Percentiles rank a stretch among this genome's conserved stretches.
Evolutionary conservation across 305 asterid species (phyloP).

Genomic region (Fraxinus latifolia): DNA sequence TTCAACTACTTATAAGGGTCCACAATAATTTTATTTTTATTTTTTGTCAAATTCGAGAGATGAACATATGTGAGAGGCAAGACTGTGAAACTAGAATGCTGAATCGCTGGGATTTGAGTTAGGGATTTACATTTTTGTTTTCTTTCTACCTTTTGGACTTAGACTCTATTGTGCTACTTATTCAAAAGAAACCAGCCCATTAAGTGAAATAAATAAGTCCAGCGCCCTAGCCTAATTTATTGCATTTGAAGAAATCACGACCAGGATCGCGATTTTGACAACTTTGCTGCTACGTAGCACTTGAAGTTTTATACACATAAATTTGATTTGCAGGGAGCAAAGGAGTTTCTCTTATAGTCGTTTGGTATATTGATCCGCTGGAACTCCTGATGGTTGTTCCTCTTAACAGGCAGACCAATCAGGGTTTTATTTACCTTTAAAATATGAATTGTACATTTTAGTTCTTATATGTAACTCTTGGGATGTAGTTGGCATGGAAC

Average conservation of each 20-base stretch:
- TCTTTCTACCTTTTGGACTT: not conserved
- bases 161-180: not conserved
- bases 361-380: constrained; percentile 7
- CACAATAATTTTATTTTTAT: not conserved
- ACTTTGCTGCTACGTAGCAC: not conserved
- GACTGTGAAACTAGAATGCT: not conserved
- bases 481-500: constrained; percentile 1
- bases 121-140: not conserved
- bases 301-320: constrained; percentile 1
- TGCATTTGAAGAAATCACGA: not conserved
- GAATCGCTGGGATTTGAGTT: not conserved
- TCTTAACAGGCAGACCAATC: not conserved
- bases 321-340: constrained; percentile 5
- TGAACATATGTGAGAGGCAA: not conserved
- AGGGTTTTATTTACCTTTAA: constrained; percentile 1
- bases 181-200: not conserved
- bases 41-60: not conserved
- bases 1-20: not conserved
- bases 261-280: not conserved
- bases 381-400: constrained; percentile 2
- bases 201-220: not conserved
- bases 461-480: not conserved
- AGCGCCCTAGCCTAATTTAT: not conserved
- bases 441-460: not conserved
- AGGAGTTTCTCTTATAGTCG: not conserved